Evolutionary conservation across 495 filamentous ascomycete species (phyloP).

Genomic region (Thermochaetoides thermophila): DNA sequence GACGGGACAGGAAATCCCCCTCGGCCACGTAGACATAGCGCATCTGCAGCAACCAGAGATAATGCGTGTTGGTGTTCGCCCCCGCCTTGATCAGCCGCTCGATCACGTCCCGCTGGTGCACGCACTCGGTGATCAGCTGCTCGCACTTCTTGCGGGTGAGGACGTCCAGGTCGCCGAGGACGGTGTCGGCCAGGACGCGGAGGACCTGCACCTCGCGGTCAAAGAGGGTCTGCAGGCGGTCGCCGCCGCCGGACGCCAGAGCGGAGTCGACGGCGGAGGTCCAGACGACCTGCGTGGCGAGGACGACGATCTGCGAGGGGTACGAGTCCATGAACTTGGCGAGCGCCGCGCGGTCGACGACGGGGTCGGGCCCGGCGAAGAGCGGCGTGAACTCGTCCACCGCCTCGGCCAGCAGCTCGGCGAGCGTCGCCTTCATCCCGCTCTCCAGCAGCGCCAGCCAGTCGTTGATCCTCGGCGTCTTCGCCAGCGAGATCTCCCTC

Average conservation of each 20-base stretch:
- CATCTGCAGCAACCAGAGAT: constrained; percentile 95
- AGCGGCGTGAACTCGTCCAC: constrained; percentile 60
- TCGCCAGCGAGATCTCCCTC: constrained; percentile 77
- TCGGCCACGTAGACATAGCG: constrained; percentile 79
- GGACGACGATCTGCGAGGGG: constrained; percentile 87
- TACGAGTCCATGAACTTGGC: constrained; percentile 63
- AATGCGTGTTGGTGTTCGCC: constrained; percentile 66
- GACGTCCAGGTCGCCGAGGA: constrained; percentile 78
- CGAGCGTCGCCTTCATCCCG: constrained; percentile 88
- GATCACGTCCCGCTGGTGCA: constrained; percentile 88
- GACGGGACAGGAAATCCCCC: constrained; percentile 64
- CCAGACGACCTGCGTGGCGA: constrained; percentile 93
- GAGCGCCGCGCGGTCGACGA: constrained; percentile 52
- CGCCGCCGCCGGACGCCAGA: constrained; percentile 49
- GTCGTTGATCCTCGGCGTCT: constrained; percentile 93
- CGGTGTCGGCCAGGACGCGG: constrained; percentile 65
- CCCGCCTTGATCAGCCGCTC: constrained; percentile 61
- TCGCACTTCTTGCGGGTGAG: constrained; percentile 92
- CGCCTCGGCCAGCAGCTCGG: constrained; percentile 78
- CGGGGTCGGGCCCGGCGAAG: constrained; percentile 46
- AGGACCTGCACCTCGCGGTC: constrained; percentile 69
- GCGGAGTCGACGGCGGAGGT: constrained; percentile 67
- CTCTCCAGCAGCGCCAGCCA: constrained; percentile 84
- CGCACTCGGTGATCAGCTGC: constrained; percentile 96
- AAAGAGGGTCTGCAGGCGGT: constrained; percentile 47